A percentile compares a stretch with the other conserved stretches of the same genome.
These are phyloP conservation scores for Stagonosporopsis cucurbitacearum DNA, from an alignment of 2,329 filamentous ascomycete species.

Conservation along the genomic window DNA sequence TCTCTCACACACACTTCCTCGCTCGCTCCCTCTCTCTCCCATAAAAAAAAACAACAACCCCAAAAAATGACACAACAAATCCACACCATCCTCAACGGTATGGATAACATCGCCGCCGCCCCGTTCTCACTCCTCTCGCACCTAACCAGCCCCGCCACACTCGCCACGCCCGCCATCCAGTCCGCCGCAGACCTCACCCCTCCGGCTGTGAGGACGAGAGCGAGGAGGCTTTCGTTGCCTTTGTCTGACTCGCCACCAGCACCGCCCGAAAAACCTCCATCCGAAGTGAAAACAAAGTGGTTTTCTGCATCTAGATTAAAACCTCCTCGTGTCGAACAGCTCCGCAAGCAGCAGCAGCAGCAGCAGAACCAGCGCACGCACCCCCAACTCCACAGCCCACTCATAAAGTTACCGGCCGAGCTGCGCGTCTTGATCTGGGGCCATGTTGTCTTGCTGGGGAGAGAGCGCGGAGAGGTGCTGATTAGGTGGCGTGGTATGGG, in stretches of 20 bases:
- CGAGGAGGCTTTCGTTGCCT: too few species aligned
- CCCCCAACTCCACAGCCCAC: background rate
- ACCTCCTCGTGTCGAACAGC: too few species aligned
- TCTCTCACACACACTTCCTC: too few species aligned
- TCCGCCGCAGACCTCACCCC: background rate
- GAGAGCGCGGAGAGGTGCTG: background rate
- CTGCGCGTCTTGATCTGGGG: conserved; percentile 3
- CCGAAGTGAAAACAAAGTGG: background rate
- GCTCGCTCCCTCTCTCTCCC: too few species aligned
- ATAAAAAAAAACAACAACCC: too few species aligned
- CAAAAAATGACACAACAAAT: background rate
- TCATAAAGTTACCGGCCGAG: conserved; percentile 1
- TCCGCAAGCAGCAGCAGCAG: too few species aligned
- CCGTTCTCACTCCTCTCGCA: background rate
- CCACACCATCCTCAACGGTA: background rate
- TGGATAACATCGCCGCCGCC: conserved; percentile 1
- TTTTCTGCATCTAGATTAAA: background rate
- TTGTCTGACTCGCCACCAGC: too few species aligned
- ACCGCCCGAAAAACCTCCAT: too few species aligned
- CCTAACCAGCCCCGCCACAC: background rate
- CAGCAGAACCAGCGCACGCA: background rate
- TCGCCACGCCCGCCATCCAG: background rate
- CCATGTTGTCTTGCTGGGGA: background rate
- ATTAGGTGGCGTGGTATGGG: background rate
- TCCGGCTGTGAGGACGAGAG: too few species aligned